phyloP scores from a whole-genome alignment of 768 basidiomycete genomes.

The Roridomyces roridus region DNA sequence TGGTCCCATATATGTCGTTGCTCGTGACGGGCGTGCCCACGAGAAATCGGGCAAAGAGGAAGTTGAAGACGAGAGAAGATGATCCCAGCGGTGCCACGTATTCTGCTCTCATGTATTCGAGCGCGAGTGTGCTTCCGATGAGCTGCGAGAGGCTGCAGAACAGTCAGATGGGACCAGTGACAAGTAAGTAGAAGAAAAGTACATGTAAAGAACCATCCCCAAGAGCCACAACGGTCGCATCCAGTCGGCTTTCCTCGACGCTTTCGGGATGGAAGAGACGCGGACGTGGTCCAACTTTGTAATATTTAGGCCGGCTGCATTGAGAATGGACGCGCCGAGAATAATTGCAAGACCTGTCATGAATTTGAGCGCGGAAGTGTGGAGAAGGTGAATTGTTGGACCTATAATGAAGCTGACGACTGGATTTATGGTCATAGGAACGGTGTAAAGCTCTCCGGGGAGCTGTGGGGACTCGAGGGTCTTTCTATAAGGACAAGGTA shows the following conservation, averaged over 20 bases:
- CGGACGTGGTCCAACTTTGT: slow-evolving; percentile 92
- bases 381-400: no score
- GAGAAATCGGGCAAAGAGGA: slow-evolving; percentile 89
- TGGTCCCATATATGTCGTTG: slow-evolving; percentile 76
- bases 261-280: slow-evolving; percentile 78
- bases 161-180: background rate
- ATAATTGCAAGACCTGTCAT: slow-evolving; percentile 89
- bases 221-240: slow-evolving; percentile 87
- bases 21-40: slow-evolving; percentile 86
- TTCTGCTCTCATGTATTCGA: slow-evolving; percentile 84
- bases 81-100: slow-evolving; percentile 97
- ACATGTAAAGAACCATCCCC: slow-evolving; percentile 96
- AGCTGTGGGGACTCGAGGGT: no score
- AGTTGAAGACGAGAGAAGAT: slow-evolving; percentile 94
- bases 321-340: slow-evolving; percentile 81
- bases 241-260: slow-evolving; percentile 77
- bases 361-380: slow-evolving; percentile 75
- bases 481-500: no score
- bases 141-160: slow-evolving; percentile 76
- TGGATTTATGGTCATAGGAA: no score
- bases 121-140: slow-evolving; percentile 85
- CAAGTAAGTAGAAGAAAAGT: background rate
- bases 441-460: no score
- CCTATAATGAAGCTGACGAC: no score
- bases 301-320: slow-evolving; percentile 92